Base-by-base conservation (phyloP, 768 basidiomycete species). In the Phylloporus arenicola region DNA sequence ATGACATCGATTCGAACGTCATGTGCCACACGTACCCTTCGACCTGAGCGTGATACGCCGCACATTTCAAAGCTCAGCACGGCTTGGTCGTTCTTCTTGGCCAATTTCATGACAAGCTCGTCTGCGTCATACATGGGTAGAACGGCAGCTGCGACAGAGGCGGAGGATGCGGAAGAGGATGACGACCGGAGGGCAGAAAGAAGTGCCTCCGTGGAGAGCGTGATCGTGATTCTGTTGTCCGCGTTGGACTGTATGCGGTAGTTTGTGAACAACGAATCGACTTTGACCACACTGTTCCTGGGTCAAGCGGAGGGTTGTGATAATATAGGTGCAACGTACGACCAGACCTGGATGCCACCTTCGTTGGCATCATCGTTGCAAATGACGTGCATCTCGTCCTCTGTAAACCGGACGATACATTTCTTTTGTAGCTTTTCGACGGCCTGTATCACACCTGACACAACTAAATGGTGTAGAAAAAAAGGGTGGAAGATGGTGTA, bases 211-310 rank as follows among this genome's bases (percentile, higher is more conserved):
- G 86, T 76, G 3, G 81, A 74, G 24, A 93, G 69, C n/a, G 77
- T 69, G 58, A 92, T 69, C 3, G 84, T 84, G 53, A 94, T 93
- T 58, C 84, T 82, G 67, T 94, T 92, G 29, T 80, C 71, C 3
- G 87, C 78, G 59, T 92, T 92, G 19, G 91, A 92, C 61, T 92
- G 86, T 59, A 94, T 90, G 39, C 89, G 83, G 64, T 92, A 90
- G 53, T 81, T 75, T 2, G 74, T 76, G 68, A 92, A 89, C 10
- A 92, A 61, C 0, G 87, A 79, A 34, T 77, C 73, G 9, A 82
- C 75, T 64, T 83, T 84, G 59, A 86, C 78, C 57, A 82, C 77
- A 14, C 83, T 85, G 48, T 38, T 35, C 46, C 17, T 1, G 42
- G 34, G n/a, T 64, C 34, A 59, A 44, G 51, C 3, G 45, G 16